Conservation (phyloP, 768 basidiomycete genomes). For the Gelatoporia subvermispora region DNA sequence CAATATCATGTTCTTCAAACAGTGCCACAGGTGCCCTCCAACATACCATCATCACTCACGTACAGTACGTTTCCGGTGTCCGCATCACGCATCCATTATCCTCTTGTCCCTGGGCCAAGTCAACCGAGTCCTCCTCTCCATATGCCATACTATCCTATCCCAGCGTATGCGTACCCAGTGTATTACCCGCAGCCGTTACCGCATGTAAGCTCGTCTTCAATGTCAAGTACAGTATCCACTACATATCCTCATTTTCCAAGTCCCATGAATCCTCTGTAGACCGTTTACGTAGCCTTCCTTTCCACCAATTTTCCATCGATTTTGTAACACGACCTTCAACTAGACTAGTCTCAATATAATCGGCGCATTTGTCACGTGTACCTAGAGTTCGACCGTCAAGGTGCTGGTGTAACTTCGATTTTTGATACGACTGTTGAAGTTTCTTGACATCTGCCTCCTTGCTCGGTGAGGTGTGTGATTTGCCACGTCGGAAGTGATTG, state of each 20-base stretch:
- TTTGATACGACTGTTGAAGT: neutral
- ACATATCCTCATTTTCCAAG: neutral
- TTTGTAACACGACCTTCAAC: neutral
- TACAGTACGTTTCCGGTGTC: too few relatives aligned
- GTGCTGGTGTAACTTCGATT: slow-evolving; percentile 2
- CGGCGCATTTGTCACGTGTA: slow-evolving; percentile 2
- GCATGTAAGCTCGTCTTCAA: too few relatives aligned
- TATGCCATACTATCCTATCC: neutral
- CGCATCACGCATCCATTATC: neutral
- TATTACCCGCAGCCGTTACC: too few relatives aligned
- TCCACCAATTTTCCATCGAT: neutral
- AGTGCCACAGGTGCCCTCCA: too few relatives aligned
- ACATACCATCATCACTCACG: too few relatives aligned
- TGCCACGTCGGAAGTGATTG: neutral
- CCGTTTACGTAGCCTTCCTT: neutral
- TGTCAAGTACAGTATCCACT: too few relatives aligned
- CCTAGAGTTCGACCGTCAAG: neutral
- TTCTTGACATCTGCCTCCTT: neutral
- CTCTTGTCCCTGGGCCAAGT: too few relatives aligned
- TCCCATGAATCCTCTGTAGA: slow-evolving; percentile 4
- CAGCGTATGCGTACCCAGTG: too few relatives aligned
- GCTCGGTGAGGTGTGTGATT: neutral
- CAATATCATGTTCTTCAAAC: too few relatives aligned
- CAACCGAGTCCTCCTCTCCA: neutral
- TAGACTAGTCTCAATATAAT: neutral